Evolutionary conservation across 805 yeast species (phyloP).

Genomic region (Wickerhamomyces queroliae): DNA sequence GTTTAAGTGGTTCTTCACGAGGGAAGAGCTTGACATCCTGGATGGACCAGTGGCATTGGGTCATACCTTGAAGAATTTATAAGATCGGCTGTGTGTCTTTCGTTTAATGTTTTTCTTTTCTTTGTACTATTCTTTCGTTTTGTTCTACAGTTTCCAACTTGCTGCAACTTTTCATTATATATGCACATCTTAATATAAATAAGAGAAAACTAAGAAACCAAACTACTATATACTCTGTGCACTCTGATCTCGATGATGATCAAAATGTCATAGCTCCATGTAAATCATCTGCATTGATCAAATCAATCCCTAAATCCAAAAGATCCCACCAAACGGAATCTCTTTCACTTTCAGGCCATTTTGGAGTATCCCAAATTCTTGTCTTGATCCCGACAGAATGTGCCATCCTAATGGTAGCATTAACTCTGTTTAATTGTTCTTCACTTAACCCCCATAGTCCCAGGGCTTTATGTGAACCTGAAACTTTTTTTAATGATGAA

Average conservation of each 20-base stretch:
- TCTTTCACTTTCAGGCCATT: constrained; percentile 51
- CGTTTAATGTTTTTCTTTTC: not conserved
- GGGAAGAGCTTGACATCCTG: constrained; percentile 51
- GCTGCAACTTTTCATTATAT: too few species aligned
- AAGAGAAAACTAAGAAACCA: too few species aligned
- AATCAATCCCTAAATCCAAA: constrained; percentile 43
- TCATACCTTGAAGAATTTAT: constrained; percentile 42
- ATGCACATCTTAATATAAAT: too few species aligned
- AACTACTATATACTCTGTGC: too few species aligned
- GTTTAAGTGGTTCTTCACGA: constrained; percentile 59
- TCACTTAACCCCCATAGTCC: constrained; percentile 24
- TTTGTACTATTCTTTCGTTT: not conserved
- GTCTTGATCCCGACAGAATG: constrained; percentile 48
- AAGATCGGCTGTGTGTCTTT: not conserved
- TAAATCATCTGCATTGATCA: constrained; percentile 60
- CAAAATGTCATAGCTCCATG: constrained; percentile 25
- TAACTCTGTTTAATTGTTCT: constrained; percentile 27
- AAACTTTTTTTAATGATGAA: constrained; percentile 29
- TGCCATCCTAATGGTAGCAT: constrained; percentile 27
- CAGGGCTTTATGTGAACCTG: constrained; percentile 8
- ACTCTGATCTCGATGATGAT: too few species aligned
- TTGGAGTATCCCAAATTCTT: constrained; percentile 67
- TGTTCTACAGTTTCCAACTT: too few species aligned
- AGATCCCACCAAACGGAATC: constrained; percentile 45
- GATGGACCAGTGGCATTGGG: constrained; percentile 64